Conservation (phyloP, 371 early-diverging fungal genomes). For the Saksenaea oblongispora region DNA sequence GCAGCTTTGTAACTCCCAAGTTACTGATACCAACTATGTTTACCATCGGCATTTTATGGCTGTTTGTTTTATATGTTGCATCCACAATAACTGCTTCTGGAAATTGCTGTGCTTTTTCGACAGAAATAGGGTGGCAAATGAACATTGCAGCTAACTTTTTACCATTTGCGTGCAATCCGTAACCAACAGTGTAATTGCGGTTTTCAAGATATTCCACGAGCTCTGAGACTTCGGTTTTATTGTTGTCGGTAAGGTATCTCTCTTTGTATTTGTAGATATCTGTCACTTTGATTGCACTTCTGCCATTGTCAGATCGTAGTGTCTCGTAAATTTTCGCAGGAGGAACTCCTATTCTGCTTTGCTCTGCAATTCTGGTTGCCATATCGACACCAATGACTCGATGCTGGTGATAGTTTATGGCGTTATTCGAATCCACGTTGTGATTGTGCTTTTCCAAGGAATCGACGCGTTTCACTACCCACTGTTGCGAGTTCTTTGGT, state of each 20-base stretch:
- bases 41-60: conserved; percentile 56
- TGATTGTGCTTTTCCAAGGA: neutral
- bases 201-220: neutral
- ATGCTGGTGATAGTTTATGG: neutral
- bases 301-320: neutral
- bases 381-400: neutral
- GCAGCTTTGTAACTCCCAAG: neutral
- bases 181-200: neutral
- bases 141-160: neutral
- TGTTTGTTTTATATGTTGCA: conserved; percentile 43
- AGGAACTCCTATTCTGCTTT: neutral
- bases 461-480: neutral
- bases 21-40: conserved; percentile 61
- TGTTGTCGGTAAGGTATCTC: neutral
- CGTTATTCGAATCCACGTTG: neutral
- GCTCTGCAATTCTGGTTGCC: neutral
- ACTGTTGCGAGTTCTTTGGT: neutral
- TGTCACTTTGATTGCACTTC: neutral
- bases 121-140: neutral
- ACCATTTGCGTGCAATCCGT: neutral
- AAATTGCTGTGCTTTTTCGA: neutral
- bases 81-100: conserved; percentile 26
- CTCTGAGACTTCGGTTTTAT: neutral
- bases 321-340: neutral
- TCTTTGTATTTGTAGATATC: neutral